phyloP scores from a whole-genome alignment of 2,329 filamentous ascomycete species.

The Talaromyces rugulosus region DNA sequence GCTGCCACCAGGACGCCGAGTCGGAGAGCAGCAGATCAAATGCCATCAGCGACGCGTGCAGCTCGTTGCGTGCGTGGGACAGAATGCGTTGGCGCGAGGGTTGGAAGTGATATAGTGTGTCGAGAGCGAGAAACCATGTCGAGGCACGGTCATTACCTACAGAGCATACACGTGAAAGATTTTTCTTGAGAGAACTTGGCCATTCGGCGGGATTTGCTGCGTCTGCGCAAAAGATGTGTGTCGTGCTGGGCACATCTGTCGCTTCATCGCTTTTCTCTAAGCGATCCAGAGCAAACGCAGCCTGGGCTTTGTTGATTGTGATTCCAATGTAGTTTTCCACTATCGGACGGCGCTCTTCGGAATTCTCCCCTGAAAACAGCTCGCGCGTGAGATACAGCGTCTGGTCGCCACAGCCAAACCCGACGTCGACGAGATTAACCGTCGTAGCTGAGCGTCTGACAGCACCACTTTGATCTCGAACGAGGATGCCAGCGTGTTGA shows the following conservation, averaged over 20 bases:
- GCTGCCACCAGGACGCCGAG: conserved; percentile 21
- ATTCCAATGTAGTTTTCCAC: neutral
- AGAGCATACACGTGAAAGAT: conserved; percentile 8
- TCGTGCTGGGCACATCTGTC: neutral
- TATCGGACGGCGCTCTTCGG: neutral
- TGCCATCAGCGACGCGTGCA: conserved; percentile 50
- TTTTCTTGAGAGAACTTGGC: conserved; percentile 25
- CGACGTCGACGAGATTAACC: conserved; percentile 44
- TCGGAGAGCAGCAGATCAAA: conserved; percentile 50
- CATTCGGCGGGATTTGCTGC: conserved; percentile 48
- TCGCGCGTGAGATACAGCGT: conserved; percentile 41
- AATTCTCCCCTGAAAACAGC: neutral
- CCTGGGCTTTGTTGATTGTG: neutral
- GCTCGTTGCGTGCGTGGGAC: conserved; percentile 32
- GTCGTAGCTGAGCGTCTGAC: conserved; percentile 5
- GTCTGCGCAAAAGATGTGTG: conserved; percentile 42
- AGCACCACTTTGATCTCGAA: conserved; percentile 8
- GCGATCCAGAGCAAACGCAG: neutral
- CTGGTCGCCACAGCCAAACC: conserved; percentile 59
- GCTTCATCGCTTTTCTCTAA: neutral
- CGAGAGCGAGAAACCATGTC: conserved; percentile 52
- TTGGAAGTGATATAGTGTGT: conserved; percentile 55
- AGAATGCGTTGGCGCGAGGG: conserved; percentile 51
- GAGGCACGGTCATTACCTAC: conserved; percentile 17
- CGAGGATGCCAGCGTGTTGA: conserved; percentile 37